These are phyloP conservation scores for Taphrina flavorubra DNA, from an alignment of 1,139 yeast genomes.

Conservation along the genomic window DNA sequence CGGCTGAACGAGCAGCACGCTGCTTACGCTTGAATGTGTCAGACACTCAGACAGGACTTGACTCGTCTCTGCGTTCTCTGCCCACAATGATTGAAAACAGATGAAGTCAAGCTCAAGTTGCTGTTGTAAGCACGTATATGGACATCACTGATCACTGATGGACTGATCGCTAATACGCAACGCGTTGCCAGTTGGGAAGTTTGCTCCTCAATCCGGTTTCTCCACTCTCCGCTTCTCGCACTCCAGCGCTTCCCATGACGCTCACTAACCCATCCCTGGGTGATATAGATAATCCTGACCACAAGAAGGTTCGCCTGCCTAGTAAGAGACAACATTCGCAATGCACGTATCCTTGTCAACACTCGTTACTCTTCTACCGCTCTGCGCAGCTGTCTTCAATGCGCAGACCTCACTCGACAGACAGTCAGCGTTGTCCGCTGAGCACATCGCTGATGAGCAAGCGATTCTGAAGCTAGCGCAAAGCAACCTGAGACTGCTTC, in stretches of 20 bases:
- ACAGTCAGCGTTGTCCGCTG: constrained; percentile 1
- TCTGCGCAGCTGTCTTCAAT: background rate
- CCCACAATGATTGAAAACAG: too few relatives aligned
- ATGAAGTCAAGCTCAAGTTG: too few relatives aligned
- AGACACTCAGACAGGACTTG: too few relatives aligned
- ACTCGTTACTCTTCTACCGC: constrained; percentile 9
- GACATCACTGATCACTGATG: constrained; percentile 2
- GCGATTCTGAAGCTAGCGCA: constrained; percentile 18
- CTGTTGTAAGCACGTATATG: background rate
- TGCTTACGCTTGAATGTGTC: too few relatives aligned
- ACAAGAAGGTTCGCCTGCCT: too few relatives aligned
- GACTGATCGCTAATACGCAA: background rate
- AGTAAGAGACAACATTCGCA: too few relatives aligned
- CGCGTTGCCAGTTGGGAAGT: background rate
- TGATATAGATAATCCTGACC: too few relatives aligned
- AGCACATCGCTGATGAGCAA: constrained; percentile 1
- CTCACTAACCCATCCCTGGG: background rate
- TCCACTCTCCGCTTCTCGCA: constrained; percentile 1
- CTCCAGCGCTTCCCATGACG: background rate
- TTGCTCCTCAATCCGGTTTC: constrained; percentile 17
- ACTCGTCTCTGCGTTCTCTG: too few relatives aligned
- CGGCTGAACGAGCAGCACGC: too few relatives aligned
- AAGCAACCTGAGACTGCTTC: constrained; percentile 22
- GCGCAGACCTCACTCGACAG: background rate
- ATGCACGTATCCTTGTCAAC: constrained; percentile 5